Evolutionary conservation across 352 stramenopile species (phyloP).

Genomic region (Peronospora belbahrii): DNA sequence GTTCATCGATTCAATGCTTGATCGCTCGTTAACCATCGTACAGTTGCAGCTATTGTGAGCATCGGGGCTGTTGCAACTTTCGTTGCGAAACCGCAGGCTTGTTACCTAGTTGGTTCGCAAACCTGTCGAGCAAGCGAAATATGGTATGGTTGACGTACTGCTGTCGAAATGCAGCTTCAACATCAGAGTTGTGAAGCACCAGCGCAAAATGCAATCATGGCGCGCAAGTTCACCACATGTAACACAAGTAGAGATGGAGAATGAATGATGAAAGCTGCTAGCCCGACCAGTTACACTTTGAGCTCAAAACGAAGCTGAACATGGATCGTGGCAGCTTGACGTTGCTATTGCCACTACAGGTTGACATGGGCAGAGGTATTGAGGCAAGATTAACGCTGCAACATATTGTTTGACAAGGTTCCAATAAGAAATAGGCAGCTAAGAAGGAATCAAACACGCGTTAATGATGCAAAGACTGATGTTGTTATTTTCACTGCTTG

Average conservation of each 20-base stretch:
- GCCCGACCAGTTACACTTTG: no score
- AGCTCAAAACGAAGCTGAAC: not conserved
- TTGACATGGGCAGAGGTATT: not conserved
- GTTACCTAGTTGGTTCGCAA: not conserved
- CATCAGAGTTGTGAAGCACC: no score
- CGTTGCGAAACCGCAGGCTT: not conserved
- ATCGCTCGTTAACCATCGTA: no score
- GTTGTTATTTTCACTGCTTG: slow-evolving; percentile 5
- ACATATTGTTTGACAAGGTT: not conserved
- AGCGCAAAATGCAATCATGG: no score
- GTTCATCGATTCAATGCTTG: no score
- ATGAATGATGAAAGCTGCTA: no score
- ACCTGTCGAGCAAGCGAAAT: not conserved
- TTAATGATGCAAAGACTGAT: slow-evolving; percentile 2
- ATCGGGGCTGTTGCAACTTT: not conserved
- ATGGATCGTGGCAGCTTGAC: no score
- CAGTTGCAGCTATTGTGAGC: not conserved
- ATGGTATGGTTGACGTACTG: not conserved
- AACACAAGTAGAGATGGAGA: no score
- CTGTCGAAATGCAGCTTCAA: no score
- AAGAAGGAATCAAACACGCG: not conserved
- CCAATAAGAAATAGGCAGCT: slow-evolving; percentile 19
- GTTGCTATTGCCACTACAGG: not conserved
- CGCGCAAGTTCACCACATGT: no score
- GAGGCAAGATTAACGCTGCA: not conserved